Evolutionary conservation across 2,329 filamentous ascomycete genomes (phyloP).

Genomic region (Phyllosticta citrichinensis): DNA sequence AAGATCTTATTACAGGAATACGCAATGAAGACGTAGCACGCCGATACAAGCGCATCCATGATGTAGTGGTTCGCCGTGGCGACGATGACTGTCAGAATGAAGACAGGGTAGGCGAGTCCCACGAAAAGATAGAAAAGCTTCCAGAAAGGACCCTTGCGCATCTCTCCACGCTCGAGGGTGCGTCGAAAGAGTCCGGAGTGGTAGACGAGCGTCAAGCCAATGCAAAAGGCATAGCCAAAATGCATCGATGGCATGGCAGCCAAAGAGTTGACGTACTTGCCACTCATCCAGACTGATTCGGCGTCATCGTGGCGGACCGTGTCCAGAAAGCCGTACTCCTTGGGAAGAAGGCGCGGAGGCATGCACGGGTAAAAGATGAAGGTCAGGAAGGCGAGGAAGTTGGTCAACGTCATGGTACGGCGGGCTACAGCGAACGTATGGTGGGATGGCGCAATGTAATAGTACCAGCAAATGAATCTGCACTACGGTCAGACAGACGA

Average conservation of each 20-base stretch:
- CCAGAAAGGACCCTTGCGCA: constrained; percentile 31
- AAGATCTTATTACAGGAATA: constrained; percentile 42
- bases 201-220: constrained; percentile 43
- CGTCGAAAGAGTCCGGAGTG: constrained; percentile 40
- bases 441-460: constrained; percentile 46
- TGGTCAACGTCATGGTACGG: constrained; percentile 41
- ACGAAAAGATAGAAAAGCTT: constrained; percentile 36
- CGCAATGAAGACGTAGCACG: constrained; percentile 37
- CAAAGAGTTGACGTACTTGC: constrained; percentile 36
- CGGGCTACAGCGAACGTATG: constrained; percentile 34
- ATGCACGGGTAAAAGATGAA: constrained; percentile 45
- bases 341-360: constrained; percentile 39
- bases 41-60: constrained; percentile 44
- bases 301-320: constrained; percentile 39
- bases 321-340: constrained; percentile 36
- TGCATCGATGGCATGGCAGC: constrained; percentile 43
- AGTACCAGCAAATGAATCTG: constrained; percentile 56
- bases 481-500: constrained; percentile 6
- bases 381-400: constrained; percentile 43
- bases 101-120: constrained; percentile 43
- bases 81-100: constrained; percentile 49
- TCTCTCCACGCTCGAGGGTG: constrained; percentile 32
- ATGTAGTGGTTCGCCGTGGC: constrained; percentile 55
- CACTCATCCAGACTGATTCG: constrained; percentile 37
- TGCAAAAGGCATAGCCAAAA: constrained; percentile 46